Percentiles rank a stretch among this genome's conserved stretches.
These are phyloP conservation scores for Aphanomyces euteiches DNA, from an alignment of 352 stramenopile genomes.

Conservation along the genomic window DNA sequence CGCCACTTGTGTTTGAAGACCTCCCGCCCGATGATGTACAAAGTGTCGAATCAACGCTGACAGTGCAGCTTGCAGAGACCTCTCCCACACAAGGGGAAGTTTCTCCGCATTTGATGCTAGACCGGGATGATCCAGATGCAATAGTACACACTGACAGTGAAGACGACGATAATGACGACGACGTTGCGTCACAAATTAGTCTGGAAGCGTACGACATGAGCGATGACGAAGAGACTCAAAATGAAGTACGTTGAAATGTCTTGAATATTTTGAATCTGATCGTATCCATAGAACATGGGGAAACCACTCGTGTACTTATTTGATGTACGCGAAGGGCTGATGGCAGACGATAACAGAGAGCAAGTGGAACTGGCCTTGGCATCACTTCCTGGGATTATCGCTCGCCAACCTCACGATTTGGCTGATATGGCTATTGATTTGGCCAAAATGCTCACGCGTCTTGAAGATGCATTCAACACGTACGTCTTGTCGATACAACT, in stretches of 20 bases:
- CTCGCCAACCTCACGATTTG: conserved; percentile 24
- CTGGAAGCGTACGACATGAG: conserved; percentile 29
- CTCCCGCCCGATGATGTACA: neutral
- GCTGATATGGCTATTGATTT: conserved; percentile 18
- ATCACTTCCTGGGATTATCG: conserved; percentile 18
- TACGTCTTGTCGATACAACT: neutral
- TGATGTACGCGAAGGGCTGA: conserved; percentile 16
- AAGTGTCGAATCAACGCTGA: no score
- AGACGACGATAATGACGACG: neutral
- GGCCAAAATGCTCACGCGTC: neutral
- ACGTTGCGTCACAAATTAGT: conserved; percentile 15
- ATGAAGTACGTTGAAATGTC: neutral
- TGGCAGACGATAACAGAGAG: conserved; percentile 22
- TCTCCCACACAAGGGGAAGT: no score
- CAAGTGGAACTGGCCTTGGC: conserved; percentile 5
- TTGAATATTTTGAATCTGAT: neutral
- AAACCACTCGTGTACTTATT: conserved; percentile 21
- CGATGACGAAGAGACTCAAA: conserved; percentile 15
- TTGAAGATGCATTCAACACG: conserved; percentile 27
- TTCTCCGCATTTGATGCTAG: neutral
- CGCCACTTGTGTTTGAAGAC: conserved; percentile 18
- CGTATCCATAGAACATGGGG: neutral
- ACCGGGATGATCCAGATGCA: conserved; percentile 4
- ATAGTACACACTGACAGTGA: conserved; percentile 20
- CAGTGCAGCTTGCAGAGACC: no score